Percentiles rank a stretch among this genome's conserved stretches.
These are phyloP conservation scores for Pouteria glomerata DNA, from an alignment of 148 eudicot genomes.

Conservation along the genomic window DNA sequence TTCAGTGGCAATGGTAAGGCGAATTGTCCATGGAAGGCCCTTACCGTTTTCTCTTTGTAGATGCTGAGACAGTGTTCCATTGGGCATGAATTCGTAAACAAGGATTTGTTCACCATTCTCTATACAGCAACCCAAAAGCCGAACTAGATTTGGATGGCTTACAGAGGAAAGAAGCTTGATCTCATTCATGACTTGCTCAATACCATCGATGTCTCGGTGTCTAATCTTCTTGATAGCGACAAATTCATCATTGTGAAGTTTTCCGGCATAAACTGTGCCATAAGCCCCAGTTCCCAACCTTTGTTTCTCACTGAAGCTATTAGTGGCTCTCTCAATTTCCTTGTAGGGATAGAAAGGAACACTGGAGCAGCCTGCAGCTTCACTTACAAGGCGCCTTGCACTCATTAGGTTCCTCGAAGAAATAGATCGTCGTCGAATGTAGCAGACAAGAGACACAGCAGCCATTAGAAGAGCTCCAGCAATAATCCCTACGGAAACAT, in stretches of 20 bases:
- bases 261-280: conserved; percentile 37
- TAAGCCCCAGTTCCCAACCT: conserved; percentile 31
- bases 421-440: conserved; percentile 36
- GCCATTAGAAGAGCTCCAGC: conserved; percentile 51
- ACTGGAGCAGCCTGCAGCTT: conserved; percentile 52
- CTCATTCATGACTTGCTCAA: conserved; percentile 29
- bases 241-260: conserved; percentile 21
- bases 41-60: conserved; percentile 21
- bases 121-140: conserved; percentile 30
- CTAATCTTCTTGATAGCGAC: conserved; percentile 32
- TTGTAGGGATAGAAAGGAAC: conserved; percentile 25
- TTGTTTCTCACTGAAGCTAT: conserved; percentile 26
- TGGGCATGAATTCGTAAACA: conserved; percentile 33
- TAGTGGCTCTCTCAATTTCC: conserved; percentile 29
- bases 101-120: conserved; percentile 34
- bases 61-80: conserved; percentile 31
- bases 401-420: conserved; percentile 36
- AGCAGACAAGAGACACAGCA: conserved; percentile 35
- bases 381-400: conserved; percentile 54
- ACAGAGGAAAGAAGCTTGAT: conserved; percentile 31
- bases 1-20: conserved; percentile 29
- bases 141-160: conserved; percentile 29
- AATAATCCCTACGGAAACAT: conserved; percentile 40
- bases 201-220: conserved; percentile 15
- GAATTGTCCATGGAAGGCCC: conserved; percentile 32